phyloP scores from a whole-genome alignment of 2,329 filamentous ascomycete species.

The Aspergillus proliferans region DNA sequence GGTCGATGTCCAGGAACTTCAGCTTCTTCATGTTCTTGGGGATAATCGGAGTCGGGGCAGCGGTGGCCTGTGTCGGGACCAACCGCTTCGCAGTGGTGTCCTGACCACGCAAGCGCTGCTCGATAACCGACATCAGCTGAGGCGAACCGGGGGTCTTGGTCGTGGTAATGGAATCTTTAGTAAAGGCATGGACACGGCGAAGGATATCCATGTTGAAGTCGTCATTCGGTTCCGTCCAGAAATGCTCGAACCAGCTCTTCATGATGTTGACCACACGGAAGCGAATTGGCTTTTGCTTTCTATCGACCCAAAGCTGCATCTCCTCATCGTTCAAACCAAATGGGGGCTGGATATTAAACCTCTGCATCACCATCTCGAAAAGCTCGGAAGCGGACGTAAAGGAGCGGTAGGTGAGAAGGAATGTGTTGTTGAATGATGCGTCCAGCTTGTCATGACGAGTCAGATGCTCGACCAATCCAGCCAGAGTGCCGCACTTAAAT shows the following conservation, averaged over 20 bases:
- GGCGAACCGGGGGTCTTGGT: constrained; percentile 86
- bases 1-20: constrained; percentile 95
- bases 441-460: constrained; percentile 94
- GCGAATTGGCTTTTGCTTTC: constrained; percentile 91
- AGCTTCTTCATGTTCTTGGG: constrained; percentile 99
- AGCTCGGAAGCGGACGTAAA: constrained; percentile 87
- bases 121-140: constrained; percentile 77
- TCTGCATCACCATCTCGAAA: constrained; percentile 84
- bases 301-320: constrained; percentile 81
- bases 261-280: constrained; percentile 96
- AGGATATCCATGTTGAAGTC: constrained; percentile 77
- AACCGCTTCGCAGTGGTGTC: constrained; percentile 80
- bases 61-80: constrained; percentile 76
- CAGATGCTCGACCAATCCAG: constrained; percentile 86
- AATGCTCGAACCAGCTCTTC: constrained; percentile 97
- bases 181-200: constrained; percentile 82
- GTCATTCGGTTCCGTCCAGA: constrained; percentile 97
- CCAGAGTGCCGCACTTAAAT: constrained; percentile 81
- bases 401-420: constrained; percentile 91
- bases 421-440: constrained; percentile 93
- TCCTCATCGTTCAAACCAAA: constrained; percentile 69
- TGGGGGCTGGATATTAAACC: constrained; percentile 89
- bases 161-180: constrained; percentile 83
- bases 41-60: constrained; percentile 80
- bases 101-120: constrained; percentile 81